Base-by-base conservation (phyloP, 805 yeast species). In the Huiozyma naganishii region DNA sequence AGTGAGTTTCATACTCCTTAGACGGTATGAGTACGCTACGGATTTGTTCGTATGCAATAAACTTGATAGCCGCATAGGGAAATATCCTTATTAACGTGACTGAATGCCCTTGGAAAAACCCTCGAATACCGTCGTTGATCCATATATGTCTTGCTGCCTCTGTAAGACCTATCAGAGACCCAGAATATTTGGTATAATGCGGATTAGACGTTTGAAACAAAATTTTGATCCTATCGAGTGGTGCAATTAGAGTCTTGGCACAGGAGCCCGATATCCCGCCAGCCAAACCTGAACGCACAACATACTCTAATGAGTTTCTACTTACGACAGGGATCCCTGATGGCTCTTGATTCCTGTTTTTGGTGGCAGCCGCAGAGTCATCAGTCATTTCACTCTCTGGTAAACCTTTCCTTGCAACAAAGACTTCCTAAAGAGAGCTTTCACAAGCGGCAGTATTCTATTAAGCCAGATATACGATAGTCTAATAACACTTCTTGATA, bases 31-130 rank as follows among this genome's bases (percentile, higher is more conserved):
- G 63, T 1, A 83, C 44, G 9, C 84, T 71, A 48, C 98, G 67
- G 40, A 89, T 77, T 62, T 92, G 97, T 65, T 92, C 98, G 63
- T 92, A 92, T 7, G 95, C 89, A 11, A 92, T 95, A 62, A 90
- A 92, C 61, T 92, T 92, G 56, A 92, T 84, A 8, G 96, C 95
- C 4, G 98, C 97, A 61, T 92, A 92, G 1, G 98, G 98, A 61
- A 92, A 90, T 3, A 92, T 86, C 48, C 98, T 72, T 37, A 89
- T 62, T 41, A 92, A 67, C 0, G 98, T 92, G 1, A 94, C 96
- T 5, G 95, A 85, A 61, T 92, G 98, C 36, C 98, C 98, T 56
- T 90, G 95, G 60, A 79, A 90, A 43, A 92, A 74, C 1, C 98
- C 98, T 37, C 67, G 49, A 1, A 79, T 39, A 12, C 97, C 97